Evolutionary conservation across 2,329 filamentous ascomycete genomes (phyloP).

Genomic region (Helotiales sp.): DNA sequence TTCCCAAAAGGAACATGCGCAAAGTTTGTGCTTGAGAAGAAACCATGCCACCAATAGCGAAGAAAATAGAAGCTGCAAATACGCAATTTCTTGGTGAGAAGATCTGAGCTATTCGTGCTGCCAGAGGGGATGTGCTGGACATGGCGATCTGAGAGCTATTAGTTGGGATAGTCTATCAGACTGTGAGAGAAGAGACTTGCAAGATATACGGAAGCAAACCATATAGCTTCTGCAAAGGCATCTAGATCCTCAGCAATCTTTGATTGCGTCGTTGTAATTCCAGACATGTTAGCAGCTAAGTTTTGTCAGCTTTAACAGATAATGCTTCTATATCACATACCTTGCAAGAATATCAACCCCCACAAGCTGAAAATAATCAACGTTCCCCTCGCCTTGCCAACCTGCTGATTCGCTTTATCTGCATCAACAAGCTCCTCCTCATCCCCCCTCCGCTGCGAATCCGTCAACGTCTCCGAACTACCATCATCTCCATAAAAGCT

Average conservation of each 20-base stretch:
- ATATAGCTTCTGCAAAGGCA: constrained; percentile 74
- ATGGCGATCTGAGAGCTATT: constrained; percentile 46
- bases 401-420: constrained; percentile 39
- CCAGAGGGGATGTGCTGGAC: constrained; percentile 67
- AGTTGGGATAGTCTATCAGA: neutral
- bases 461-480: constrained; percentile 27
- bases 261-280: constrained; percentile 81
- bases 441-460: constrained; percentile 26
- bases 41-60: constrained; percentile 67
- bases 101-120: constrained; percentile 73
- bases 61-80: constrained; percentile 60
- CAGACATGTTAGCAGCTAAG: constrained; percentile 70
- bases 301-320: constrained; percentile 5
- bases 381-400: constrained; percentile 43
- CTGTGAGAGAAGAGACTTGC: constrained; percentile 39
- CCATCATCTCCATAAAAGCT: constrained; percentile 21
- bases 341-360: constrained; percentile 64
- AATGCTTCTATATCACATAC: constrained; percentile 40
- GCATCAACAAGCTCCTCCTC: constrained; percentile 31
- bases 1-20: constrained; percentile 68
- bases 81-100: constrained; percentile 73
- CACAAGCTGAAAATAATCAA: constrained; percentile 60
- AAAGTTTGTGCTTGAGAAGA: constrained; percentile 66
- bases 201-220: constrained; percentile 82
- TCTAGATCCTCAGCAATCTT: constrained; percentile 76